Evolutionary conservation across 2,329 filamentous ascomycete genomes (phyloP).

Genomic region (Curvularia sp.): DNA sequence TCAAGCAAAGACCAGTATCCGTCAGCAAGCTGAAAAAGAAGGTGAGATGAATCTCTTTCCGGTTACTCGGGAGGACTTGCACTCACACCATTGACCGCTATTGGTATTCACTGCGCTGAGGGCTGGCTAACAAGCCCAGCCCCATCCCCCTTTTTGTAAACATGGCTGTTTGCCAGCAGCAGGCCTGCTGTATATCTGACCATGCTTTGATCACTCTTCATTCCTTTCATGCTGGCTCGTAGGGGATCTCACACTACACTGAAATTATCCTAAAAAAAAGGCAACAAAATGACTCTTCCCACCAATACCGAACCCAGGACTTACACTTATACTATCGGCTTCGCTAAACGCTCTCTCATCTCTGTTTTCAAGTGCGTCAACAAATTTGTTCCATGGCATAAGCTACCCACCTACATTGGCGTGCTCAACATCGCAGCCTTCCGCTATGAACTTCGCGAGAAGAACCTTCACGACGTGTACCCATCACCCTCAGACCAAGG

Average conservation of each 20-base stretch:
- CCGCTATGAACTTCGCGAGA: constrained; percentile 53
- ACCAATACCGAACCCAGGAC: background rate
- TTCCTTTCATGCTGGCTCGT: background rate
- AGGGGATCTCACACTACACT: background rate
- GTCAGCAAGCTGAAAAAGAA: background rate
- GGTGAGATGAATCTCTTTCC: background rate
- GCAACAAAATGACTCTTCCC: background rate
- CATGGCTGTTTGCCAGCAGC: background rate
- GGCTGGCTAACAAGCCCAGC: background rate
- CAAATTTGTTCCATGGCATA: constrained; percentile 54
- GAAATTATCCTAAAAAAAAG: background rate
- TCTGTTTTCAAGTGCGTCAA: constrained; percentile 52
- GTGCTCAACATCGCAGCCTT: constrained; percentile 54
- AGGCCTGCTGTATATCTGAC: background rate
- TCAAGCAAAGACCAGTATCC: background rate
- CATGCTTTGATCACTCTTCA: background rate
- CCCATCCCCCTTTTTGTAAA: background rate
- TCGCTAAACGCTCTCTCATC: constrained; percentile 34
- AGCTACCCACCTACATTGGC: constrained; percentile 52
- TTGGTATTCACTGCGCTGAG: background rate
- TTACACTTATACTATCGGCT: constrained; percentile 20
- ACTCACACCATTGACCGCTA: background rate
- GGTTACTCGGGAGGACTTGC: background rate
- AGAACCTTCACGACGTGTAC: constrained; percentile 57
- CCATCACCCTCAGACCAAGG: constrained; percentile 51